Evolutionary conservation across 1,284 basidiomycete genomes (phyloP), one percentile per base, ranked within the genome.

Genomic region (Pseudozyma tsukubaensis): DNA sequence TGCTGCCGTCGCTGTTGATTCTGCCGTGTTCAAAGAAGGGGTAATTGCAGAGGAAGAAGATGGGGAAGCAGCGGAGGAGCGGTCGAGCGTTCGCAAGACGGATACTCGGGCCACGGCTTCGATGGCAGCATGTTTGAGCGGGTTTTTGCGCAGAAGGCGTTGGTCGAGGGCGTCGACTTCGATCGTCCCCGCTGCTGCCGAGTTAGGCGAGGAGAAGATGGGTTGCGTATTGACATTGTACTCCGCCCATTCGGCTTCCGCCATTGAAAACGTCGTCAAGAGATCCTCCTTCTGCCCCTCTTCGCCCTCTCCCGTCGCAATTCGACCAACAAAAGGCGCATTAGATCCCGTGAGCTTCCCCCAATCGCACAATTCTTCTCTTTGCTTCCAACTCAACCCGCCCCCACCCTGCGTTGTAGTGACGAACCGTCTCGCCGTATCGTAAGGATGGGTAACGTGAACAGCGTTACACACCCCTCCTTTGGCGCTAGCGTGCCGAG

Each of bases 61-160:
- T 12, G 42, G 2, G 13, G 51, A 2, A 12, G 50, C 34, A 24
- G 34, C 14, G n/a, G 45, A 11, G 11, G 45, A 10, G 10, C 60
- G 65, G 29, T 64, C 59, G 40, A 71, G 29, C 5, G 57, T 36
- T 37, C 65, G 53, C 0, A 64, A 48, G 14, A 50, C 58, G 5
- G 71, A 59, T 4, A 69, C 57, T 39, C 63, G 52, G 21, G 56
- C 37, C 3, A 59, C 50, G 14, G 60, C 60, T 35, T 48, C 50
- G 36, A 77, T 67, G 18, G 77, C 68, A 0, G 78, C 82, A 44
- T 84, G 83, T 43, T 79, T 77, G 52, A 84, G 65, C 5, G 83
- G 83, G 50, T 84, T 81, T 5, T 62, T 50, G 0, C 61, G 64
- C 3, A 21, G 18, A 5, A 68, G 54, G 13, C 83, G 72, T 11